These are phyloP conservation scores for Aspergillus bridgeri DNA, from an alignment of 495 filamentous ascomycete species.

Conservation along the genomic window DNA sequence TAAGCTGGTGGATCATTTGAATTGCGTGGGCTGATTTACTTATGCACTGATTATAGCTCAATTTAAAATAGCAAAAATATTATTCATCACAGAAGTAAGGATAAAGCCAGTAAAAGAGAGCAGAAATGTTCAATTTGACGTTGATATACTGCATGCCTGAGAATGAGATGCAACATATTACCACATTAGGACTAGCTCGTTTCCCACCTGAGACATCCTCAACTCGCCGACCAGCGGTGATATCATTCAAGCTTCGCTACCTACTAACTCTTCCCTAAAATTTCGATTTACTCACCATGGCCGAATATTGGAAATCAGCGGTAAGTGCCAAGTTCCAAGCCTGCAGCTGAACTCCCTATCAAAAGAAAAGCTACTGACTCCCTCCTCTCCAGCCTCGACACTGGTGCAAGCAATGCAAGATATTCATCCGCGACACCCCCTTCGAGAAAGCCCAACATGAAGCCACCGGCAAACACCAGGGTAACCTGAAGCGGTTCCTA, in stretches of 20 bases:
- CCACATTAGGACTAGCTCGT: conserved; percentile 12
- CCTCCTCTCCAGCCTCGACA: conserved; percentile 60
- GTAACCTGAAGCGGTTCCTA: conserved; percentile 82
- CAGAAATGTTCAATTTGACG: background rate
- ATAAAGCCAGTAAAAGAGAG: no score
- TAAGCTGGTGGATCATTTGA: no score
- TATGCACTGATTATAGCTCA: no score
- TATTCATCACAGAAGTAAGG: no score
- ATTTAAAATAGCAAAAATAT: no score
- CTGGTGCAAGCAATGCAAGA: conserved; percentile 97
- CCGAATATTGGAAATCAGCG: conserved; percentile 99
- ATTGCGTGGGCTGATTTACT: no score
- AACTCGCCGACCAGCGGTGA: background rate
- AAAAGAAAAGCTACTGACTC: background rate
- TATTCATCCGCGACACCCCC: conserved; percentile 86
- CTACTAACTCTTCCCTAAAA: background rate
- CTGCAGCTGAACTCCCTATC: background rate
- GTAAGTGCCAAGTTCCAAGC: conserved; percentile 34
- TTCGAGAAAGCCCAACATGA: conserved; percentile 91
- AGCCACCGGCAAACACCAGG: conserved; percentile 82
- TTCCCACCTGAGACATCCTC: background rate
- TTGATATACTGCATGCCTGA: background rate
- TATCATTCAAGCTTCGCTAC: background rate
- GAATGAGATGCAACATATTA: conserved; percentile 2
- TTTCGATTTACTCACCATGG: conserved; percentile 52